Conservation (phyloP, 2,329 filamentous ascomycete genomes). For the Ophiosphaerella korrae region DNA sequence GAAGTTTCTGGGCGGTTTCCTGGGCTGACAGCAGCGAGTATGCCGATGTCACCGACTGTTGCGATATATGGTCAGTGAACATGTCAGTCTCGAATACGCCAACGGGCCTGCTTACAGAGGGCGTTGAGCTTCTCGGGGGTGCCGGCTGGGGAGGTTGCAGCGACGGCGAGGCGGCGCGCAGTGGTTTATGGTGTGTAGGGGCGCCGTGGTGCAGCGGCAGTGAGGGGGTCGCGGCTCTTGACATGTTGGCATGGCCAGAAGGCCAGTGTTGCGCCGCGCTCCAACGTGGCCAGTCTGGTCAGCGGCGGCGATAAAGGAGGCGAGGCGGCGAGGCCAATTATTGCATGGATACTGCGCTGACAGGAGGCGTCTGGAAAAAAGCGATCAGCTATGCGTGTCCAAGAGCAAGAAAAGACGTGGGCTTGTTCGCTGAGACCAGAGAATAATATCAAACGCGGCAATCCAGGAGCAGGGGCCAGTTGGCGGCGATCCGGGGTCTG, state of each 20-base stretch:
- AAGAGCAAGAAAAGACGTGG: background rate
- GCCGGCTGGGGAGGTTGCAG: slow-evolving; percentile 34
- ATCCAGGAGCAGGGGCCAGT: slow-evolving; percentile 19
- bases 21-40: slow-evolving; percentile 73
- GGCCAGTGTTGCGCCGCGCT: slow-evolving; percentile 36
- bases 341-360: slow-evolving; percentile 27
- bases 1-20: slow-evolving; percentile 76
- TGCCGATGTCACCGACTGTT: slow-evolving; percentile 51
- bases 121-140: slow-evolving; percentile 33
- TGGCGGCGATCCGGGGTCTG: slow-evolving; percentile 16
- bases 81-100: background rate
- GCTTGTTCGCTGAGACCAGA: background rate
- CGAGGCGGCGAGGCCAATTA: slow-evolving; percentile 13
- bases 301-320: slow-evolving; percentile 9
- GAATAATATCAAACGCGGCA: slow-evolving; percentile 20
- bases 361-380: background rate
- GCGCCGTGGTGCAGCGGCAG: slow-evolving; percentile 62
- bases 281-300: slow-evolving; percentile 37
- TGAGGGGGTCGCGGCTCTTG: slow-evolving; percentile 63
- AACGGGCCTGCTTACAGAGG: slow-evolving; percentile 28
- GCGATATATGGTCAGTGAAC: background rate
- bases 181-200: slow-evolving; percentile 31
- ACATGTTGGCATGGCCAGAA: slow-evolving; percentile 64
- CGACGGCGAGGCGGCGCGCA: slow-evolving; percentile 36
- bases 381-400: background rate